Base-by-base conservation (phyloP, 371 early-diverging fungal species). In the Neoconidiobolus thromboides region DNA sequence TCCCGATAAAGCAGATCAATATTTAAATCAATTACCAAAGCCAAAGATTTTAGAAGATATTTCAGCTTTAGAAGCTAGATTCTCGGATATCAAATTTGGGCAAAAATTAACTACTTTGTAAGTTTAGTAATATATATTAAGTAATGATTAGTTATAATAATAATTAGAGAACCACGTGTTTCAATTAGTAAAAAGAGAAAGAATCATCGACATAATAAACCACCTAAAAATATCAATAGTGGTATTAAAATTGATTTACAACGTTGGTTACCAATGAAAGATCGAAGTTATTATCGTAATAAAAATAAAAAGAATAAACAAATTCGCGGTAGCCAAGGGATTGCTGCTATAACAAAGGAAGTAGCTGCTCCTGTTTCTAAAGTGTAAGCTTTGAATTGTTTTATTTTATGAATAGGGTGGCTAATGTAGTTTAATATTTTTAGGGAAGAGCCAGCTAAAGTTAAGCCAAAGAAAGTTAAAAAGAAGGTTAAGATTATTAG, bases 211-310 rank as follows among this genome's bases (percentile, higher is more conserved):
- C 36, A 50, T 38, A 59, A 59, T 14, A 46, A 46, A 40, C 48
- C 50, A 7, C 36, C 60, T 26, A 59, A 59, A 41, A 48, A 38
- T 10, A 15, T 26, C 2, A 26, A 26, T 26, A 15, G 42, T 51
- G 50, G 50, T 48, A 26, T 26, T 26, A 59, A 59, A 39, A 9
- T 50, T 12, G 60, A 59, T 49, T n/a, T 42, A 14, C 40, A 59
- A 49, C 7, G 60, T 7, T 59, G 60, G 60, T 42, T 59, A 48
- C 60, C 50, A 3, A 36, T 59, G n/a, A 50, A 48, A 15, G 60
- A 46, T 26, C 46, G 60, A 9, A 38, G 38, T 39, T 59, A 59
- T 14, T 59, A 50, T 43, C 26, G 26, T 26, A 26, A 26, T 26
- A 48, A 51, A n/a, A 46, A 7, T 26, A 26, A 26, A 4, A 54